phyloP scores from a whole-genome alignment of 2,329 filamentous ascomycete genomes.

The Phialocephala sp. region DNA sequence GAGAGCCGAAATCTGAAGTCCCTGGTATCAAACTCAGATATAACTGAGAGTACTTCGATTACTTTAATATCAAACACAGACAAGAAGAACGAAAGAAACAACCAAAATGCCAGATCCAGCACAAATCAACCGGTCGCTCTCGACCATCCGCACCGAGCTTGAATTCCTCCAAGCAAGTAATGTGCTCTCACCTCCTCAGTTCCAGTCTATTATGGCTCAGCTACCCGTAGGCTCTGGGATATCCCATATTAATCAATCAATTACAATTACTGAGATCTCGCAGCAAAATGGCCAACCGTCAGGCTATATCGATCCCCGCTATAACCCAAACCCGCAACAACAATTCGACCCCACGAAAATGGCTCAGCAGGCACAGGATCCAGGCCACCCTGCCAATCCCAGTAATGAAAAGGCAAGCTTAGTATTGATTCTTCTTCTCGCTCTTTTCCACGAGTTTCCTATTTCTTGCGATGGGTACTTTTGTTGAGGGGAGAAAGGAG shows the following conservation, averaged over 20 bases:
- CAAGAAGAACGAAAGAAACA: neutral
- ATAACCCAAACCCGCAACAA: conserved; percentile 30
- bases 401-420: conserved; percentile 36
- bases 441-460: conserved; percentile 2
- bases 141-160: conserved; percentile 35
- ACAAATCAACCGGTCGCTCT: conserved; percentile 38
- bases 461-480: no score
- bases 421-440: neutral
- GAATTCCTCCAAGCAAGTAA: conserved; percentile 43
- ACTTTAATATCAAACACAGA: neutral
- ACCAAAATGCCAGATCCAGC: conserved; percentile 38
- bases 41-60: no score
- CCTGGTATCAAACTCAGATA: neutral
- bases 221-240: conserved; percentile 37
- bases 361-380: conserved; percentile 41
- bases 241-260: conserved; percentile 8
- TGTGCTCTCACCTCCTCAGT: conserved; percentile 40
- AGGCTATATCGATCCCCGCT: conserved; percentile 40
- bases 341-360: conserved; percentile 34
- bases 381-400: conserved; percentile 41
- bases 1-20: no score
- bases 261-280: neutral
- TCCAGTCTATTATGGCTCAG: conserved; percentile 43
- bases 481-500: neutral
- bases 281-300: conserved; percentile 37